These are phyloP conservation scores for Fusarium sp. DNA, from an alignment of 2,329 filamentous ascomycete species.

Conservation along the genomic window DNA sequence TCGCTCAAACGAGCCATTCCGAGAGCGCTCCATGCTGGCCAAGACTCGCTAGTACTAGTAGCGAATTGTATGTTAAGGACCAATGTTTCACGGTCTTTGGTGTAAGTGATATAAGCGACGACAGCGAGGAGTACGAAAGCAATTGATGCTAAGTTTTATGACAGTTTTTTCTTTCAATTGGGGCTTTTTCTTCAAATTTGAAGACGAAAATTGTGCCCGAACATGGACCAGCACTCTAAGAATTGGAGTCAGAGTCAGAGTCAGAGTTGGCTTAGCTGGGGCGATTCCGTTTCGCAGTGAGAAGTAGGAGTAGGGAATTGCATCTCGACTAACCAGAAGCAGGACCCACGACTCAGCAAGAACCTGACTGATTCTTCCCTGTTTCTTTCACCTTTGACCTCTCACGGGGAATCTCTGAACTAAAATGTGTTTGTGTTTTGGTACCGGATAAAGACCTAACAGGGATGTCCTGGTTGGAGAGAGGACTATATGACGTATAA, in stretches of 20 bases:
- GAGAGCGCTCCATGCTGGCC: slow-evolving; percentile 34
- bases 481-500: slow-evolving; percentile 31
- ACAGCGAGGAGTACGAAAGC: not conserved
- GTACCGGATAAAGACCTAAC: slow-evolving; percentile 10
- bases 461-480: slow-evolving; percentile 29
- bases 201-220: slow-evolving; percentile 3
- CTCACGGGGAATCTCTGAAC: too few species aligned
- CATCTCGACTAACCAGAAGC: slow-evolving; percentile 14
- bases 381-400: too few species aligned
- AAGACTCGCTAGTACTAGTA: slow-evolving; percentile 27
- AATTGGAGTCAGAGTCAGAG: slow-evolving; percentile 8
- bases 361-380: not conserved
- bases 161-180: not conserved
- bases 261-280: slow-evolving; percentile 9
- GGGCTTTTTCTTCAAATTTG: slow-evolving; percentile 13
- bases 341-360: slow-evolving; percentile 17
- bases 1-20: slow-evolving; percentile 40
- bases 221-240: slow-evolving; percentile 32
- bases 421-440: not conserved
- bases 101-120: slow-evolving; percentile 21
- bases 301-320: slow-evolving; percentile 2
- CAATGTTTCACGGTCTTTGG: slow-evolving; percentile 5
- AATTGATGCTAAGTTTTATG: not conserved
- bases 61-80: not conserved
- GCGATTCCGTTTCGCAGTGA: slow-evolving; percentile 6